Evolutionary conservation across 129 eudicot species (phyloP), one percentile per base, ranked within the genome.

Genomic region (Chrysanthemum seticuspe): DNA sequence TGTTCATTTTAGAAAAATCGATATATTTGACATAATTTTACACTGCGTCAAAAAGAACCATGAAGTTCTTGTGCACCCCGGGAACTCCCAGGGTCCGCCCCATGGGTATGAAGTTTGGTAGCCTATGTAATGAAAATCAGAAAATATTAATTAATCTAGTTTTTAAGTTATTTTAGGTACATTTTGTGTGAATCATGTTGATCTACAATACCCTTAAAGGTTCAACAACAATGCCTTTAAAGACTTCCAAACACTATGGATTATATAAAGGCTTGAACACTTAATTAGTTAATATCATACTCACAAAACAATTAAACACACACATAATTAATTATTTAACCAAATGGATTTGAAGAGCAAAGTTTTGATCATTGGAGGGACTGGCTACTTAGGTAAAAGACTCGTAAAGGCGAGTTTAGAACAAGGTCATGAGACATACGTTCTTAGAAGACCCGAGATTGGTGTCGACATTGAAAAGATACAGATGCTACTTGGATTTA

Each of bases 381-480:
- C 90, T 1, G 90, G 90, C 31, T 83, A 85, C 83, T 25, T 85
- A 55, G 90, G 90, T 10, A 85, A 85, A 69, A 83, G 90, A 34
- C 53, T 85, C 11, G 90, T 85, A 31, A 80, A 76, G 54, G 90
- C 87, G 18, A 79, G 89, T 76, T 82, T 85, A 80, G 57, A 29
- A 14, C 80, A 85, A 65, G 85, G 87, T 13, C 90, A 85, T 18
- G 81, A 76, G 47, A 86, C 90, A 0, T 86, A 59, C 23, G 82
- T 86, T 31, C 83, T 86, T 11, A 81, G 67, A 4, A 60, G 90
- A 25, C 79, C 81, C 0, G 85, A 86, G 68, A 83, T 86, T 10
- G 90, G 87, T 0, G 74, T 86, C 0, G 87, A 86, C 62, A 88
- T 91, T 5, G 97, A 91, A 14, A 91, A 91, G 64, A 23, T 85